Percentiles rank a stretch among this genome's conserved stretches.
phyloP scores from a whole-genome alignment of 345 rosid genomes.

The Sisymbrium altissimum region DNA sequence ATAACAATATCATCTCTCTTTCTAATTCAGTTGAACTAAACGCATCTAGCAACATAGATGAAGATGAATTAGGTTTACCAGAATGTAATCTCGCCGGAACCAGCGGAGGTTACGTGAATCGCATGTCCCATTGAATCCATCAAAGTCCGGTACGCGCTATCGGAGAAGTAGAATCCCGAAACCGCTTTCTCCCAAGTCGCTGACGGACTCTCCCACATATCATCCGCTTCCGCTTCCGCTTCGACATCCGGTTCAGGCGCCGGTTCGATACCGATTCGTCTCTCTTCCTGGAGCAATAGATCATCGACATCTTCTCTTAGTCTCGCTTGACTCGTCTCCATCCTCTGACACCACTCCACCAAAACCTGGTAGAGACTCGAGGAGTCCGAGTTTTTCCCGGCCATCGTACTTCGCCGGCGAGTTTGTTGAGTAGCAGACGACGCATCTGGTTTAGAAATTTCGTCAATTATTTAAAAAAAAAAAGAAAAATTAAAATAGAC shows the following conservation, averaged over 20 bases:
- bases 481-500: neutral
- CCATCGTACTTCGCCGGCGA: slow-evolving; percentile 43
- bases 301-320: slow-evolving; percentile 49
- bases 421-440: slow-evolving; percentile 7
- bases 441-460: neutral
- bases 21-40: neutral
- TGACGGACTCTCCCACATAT: slow-evolving; percentile 27
- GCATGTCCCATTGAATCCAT: slow-evolving; percentile 83
- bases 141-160: slow-evolving; percentile 55
- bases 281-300: slow-evolving; percentile 31
- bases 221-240: slow-evolving; percentile 7
- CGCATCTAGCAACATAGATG: neutral
- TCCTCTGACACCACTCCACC: slow-evolving; percentile 58
- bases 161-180: slow-evolving; percentile 45
- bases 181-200: slow-evolving; percentile 31
- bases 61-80: slow-evolving; percentile 43
- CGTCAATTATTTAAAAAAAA: neutral
- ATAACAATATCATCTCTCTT: neutral
- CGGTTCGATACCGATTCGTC: slow-evolving; percentile 12
- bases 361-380: slow-evolving; percentile 39
- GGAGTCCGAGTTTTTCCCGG: slow-evolving; percentile 32
- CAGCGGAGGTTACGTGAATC: slow-evolving; percentile 53
- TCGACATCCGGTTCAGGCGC: slow-evolving; percentile 4
- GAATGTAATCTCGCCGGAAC: slow-evolving; percentile 54
- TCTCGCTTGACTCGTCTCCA: slow-evolving; percentile 60